phyloP scores from a whole-genome alignment of 495 filamentous ascomycete genomes.

The Podospora appendiculata region DNA sequence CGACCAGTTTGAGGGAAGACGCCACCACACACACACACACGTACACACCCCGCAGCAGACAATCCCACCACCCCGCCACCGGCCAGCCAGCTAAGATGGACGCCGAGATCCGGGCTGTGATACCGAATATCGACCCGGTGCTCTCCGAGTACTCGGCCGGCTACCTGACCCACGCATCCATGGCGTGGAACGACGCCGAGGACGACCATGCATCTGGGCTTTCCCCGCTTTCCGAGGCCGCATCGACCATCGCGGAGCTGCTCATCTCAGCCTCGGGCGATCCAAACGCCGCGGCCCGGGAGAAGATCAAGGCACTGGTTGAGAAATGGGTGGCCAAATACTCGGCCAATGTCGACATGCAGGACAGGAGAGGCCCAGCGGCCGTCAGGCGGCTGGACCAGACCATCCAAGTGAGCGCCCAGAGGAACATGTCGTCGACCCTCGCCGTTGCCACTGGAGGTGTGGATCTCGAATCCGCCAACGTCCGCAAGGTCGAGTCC shows the following conservation, averaged over 20 bases:
- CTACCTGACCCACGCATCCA: constrained; percentile 88
- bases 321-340: constrained; percentile 82
- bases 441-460: constrained; percentile 74
- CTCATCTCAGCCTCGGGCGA: constrained; percentile 87
- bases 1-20: too few species aligned
- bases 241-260: constrained; percentile 72
- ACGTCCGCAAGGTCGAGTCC: constrained; percentile 87
- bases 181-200: constrained; percentile 60
- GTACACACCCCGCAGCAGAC: too few species aligned
- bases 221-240: constrained; percentile 78
- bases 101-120: constrained; percentile 74
- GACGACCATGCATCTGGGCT: constrained; percentile 61
- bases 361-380: constrained; percentile 54
- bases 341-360: constrained; percentile 59
- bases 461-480: constrained; percentile 91
- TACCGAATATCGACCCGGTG: constrained; percentile 84
- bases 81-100: constrained; percentile 54
- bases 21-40: too few species aligned
- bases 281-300: constrained; percentile 55
- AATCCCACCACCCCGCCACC: too few species aligned
- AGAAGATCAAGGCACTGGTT: constrained; percentile 74
- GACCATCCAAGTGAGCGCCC: constrained; percentile 88
- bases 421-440: constrained; percentile 92
- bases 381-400: constrained; percentile 79
- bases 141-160: constrained; percentile 91